Conservation (phyloP, 352 stramenopile genomes). For the Phytophthora palmivora region DNA sequence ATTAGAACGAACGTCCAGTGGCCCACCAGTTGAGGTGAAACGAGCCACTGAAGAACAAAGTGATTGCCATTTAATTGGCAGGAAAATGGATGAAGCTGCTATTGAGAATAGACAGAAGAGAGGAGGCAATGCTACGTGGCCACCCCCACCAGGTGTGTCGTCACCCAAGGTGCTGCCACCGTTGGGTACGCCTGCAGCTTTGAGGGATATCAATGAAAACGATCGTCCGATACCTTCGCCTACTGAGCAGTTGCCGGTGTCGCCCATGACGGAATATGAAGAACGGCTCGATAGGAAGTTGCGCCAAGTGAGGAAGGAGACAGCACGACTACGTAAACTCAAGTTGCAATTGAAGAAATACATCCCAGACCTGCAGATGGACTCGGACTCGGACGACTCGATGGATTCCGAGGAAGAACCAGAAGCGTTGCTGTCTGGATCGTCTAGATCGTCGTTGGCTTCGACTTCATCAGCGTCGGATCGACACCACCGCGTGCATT, state of each 20-base stretch:
- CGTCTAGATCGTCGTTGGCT: conserved; percentile 26
- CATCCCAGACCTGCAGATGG: conserved; percentile 51
- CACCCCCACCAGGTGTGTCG: conserved; percentile 24
- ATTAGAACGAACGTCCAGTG: conserved; percentile 23
- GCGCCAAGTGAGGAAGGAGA: conserved; percentile 53
- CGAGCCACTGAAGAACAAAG: conserved; percentile 8
- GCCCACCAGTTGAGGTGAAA: conserved; percentile 31
- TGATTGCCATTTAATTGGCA: conserved; percentile 8
- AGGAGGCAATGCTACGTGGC: conserved; percentile 33
- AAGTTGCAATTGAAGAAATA: conserved; percentile 55
- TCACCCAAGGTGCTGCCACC: conserved; percentile 37
- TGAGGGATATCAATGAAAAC: conserved; percentile 5
- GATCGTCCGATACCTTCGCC: not conserved
- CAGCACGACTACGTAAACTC: conserved; percentile 42
- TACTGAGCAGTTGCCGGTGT: conserved; percentile 24
- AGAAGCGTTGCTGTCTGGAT: conserved; percentile 21
- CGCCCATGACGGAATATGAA: conserved; percentile 45
- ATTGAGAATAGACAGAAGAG: conserved; percentile 20
- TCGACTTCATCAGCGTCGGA: conserved; percentile 25
- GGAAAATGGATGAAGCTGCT: conserved; percentile 26
- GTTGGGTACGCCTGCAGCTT: conserved; percentile 24
- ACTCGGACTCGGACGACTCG: conserved; percentile 53
- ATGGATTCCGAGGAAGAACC: conserved; percentile 40
- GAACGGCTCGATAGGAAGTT: conserved; percentile 53
- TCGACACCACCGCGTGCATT: conserved; percentile 4